Conservation (phyloP, 257 asterid genomes). For the Nicotiana sylvestris region DNA sequence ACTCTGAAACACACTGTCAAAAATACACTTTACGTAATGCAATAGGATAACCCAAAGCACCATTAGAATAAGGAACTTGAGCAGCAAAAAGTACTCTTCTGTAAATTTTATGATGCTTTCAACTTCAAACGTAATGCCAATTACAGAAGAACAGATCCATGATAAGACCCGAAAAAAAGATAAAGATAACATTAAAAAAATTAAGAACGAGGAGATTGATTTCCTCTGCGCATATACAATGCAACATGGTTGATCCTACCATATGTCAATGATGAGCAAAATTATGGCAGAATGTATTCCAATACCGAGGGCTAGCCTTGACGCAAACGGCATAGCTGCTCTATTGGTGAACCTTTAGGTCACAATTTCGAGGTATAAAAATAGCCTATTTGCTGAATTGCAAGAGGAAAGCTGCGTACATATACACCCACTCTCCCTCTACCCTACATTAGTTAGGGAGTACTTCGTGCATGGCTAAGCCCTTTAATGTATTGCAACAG, state of each 20-base stretch:
- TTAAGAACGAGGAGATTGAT: neutral
- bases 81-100: neutral
- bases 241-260: constrained; percentile 2
- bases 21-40: neutral
- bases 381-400: neutral
- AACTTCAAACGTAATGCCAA: neutral
- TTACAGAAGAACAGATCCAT: neutral
- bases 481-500: neutral
- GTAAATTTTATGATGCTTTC: neutral
- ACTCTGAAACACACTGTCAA: neutral
- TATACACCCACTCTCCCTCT: neutral
- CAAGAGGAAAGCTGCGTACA: neutral
- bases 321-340: neutral
- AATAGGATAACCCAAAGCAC: neutral
- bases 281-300: neutral
- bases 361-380: neutral
- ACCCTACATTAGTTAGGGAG: neutral
- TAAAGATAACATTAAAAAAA: neutral
- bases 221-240: neutral
- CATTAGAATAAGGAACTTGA: neutral
- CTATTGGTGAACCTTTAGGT: neutral
- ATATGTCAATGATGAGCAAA: neutral
- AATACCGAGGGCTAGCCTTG: neutral
- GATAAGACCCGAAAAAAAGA: neutral
- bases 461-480: neutral